Evolutionary conservation across 2,329 filamentous ascomycete species (phyloP), one percentile per base, ranked within the genome.

Genomic region (Hypoxylon sp.): DNA sequence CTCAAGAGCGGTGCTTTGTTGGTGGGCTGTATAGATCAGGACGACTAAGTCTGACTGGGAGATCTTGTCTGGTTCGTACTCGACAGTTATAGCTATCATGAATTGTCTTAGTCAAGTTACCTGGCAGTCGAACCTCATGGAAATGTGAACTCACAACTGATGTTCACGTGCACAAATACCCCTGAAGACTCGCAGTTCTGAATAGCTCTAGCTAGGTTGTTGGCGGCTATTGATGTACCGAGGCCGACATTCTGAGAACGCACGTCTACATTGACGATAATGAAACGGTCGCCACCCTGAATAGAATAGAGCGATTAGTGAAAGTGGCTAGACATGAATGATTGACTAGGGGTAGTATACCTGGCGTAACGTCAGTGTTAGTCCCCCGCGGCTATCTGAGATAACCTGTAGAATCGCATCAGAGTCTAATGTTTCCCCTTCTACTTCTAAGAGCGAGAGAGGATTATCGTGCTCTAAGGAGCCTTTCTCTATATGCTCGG

Each of bases 321-420:
- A 17, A 3, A 2, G n/a, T 2, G 3, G 10, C 5, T n/a, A 46
- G 0, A 19, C n/a, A 44, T 6, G n/a, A 7, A 29, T 1, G 7
- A 8, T 52, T 13, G 15, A 3, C 0, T n/a, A 15, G 6, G n/a
- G 27, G 29, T 19, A 29, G 37, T 47, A n/a, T 70, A 64, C 70
- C 31, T 68, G 70, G 35, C 68, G 69, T 21, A 68, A 47, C 4
- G 55, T 68, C 1, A 68, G 27, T 2, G 61, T 37, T 75, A 79
- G 4, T 62, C 66, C 17, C 65, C 24, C 8, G 77, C 53, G 13
- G 66, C 66, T 24, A 60, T 53, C 11, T 76, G 61, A 37, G 78
- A 65, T 57, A n/a, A 69, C 31, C 37, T 53, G 27, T n/a, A 69
- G 46, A 55, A 71, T 54, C 8, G 66, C 69, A 39, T 69, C 69